Evolutionary conservation across 2,329 filamentous ascomycete genomes (phyloP).

Genomic region (Nigrospora oryzae): DNA sequence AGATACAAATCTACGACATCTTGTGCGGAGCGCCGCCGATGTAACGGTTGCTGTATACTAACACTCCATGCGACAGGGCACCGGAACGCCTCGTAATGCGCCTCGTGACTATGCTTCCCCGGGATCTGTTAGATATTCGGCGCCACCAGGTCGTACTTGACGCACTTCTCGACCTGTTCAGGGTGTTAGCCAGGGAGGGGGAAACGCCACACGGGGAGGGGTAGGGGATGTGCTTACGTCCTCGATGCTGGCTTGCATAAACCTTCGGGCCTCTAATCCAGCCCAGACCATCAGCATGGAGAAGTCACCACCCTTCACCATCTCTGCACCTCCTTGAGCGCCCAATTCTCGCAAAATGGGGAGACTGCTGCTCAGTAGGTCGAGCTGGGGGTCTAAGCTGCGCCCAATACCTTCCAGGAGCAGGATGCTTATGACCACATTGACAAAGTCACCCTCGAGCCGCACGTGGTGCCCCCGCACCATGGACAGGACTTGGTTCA

Average conservation of each 20-base stretch:
- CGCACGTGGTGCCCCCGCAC: constrained; percentile 87
- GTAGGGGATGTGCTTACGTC: constrained; percentile 50
- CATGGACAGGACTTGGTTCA: constrained; percentile 86
- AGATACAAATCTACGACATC: too few relatives aligned
- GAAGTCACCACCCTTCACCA: constrained; percentile 65
- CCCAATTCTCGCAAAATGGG: constrained; percentile 87
- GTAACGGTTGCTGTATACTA: too few relatives aligned
- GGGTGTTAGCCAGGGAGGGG: constrained; percentile 1
- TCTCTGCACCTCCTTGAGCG: constrained; percentile 62
- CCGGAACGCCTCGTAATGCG: too few relatives aligned
- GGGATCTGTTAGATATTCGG: constrained; percentile 61
- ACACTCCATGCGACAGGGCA: too few relatives aligned
- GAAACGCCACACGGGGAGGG: not conserved
- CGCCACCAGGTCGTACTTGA: constrained; percentile 82
- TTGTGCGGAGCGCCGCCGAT: too few relatives aligned
- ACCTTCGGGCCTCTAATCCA: constrained; percentile 78
- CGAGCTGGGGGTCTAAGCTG: constrained; percentile 75
- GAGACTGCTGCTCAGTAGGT: constrained; percentile 76
- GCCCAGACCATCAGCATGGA: constrained; percentile 89
- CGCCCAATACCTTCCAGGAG: constrained; percentile 91
- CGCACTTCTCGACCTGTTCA: constrained; percentile 68
- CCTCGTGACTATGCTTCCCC: too few relatives aligned
- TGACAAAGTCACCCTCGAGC: constrained; percentile 95
- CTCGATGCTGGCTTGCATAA: constrained; percentile 83
- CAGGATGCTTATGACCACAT: constrained; percentile 91